A percentile compares a stretch with the other conserved stretches of the same genome.
Conservation (phyloP, 805 yeast genomes). For the Metschnikowia picachoensis region DNA sequence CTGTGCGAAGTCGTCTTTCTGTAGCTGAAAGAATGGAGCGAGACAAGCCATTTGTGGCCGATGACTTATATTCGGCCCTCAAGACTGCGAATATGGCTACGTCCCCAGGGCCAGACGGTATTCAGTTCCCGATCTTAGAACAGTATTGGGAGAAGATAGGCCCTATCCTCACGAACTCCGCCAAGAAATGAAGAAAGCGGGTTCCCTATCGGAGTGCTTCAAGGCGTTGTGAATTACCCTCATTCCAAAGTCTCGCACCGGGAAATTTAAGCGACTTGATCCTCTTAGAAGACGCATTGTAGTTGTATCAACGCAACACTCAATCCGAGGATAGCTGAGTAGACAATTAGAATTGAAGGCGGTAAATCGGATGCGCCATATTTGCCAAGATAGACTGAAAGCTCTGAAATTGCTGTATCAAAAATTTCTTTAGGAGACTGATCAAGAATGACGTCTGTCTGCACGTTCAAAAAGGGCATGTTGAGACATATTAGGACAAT, state of each 20-base stretch:
- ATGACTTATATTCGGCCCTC: not conserved
- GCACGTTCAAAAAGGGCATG: constrained; percentile 13
- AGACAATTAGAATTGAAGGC: constrained; percentile 14
- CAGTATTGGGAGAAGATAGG: constrained; percentile 1
- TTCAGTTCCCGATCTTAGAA: not conserved
- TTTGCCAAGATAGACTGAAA: constrained; percentile 10
- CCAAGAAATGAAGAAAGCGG: constrained; percentile 5
- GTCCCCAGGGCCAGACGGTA: constrained; percentile 1
- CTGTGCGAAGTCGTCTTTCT: not conserved
- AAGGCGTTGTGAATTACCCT: not conserved
- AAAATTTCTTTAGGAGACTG: constrained; percentile 10
- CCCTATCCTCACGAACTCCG: not conserved
- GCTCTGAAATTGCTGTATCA: constrained; percentile 14
- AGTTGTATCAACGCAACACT: constrained; percentile 12
- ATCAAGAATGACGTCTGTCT: constrained; percentile 6
- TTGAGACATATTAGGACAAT: constrained; percentile 17
- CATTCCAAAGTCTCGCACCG: constrained; percentile 1
- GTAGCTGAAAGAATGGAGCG: not conserved
- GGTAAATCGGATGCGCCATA: constrained; percentile 11
- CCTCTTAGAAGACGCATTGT: constrained; percentile 1
- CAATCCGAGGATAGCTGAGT: constrained; percentile 16
- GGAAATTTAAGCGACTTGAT: not conserved
- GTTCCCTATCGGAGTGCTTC: constrained; percentile 2
- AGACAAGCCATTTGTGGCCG: not conserved
- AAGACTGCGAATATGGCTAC: not conserved